Evolutionary conservation across 208 protist genomes (phyloP).

Genomic region (Phytomonas francai): DNA sequence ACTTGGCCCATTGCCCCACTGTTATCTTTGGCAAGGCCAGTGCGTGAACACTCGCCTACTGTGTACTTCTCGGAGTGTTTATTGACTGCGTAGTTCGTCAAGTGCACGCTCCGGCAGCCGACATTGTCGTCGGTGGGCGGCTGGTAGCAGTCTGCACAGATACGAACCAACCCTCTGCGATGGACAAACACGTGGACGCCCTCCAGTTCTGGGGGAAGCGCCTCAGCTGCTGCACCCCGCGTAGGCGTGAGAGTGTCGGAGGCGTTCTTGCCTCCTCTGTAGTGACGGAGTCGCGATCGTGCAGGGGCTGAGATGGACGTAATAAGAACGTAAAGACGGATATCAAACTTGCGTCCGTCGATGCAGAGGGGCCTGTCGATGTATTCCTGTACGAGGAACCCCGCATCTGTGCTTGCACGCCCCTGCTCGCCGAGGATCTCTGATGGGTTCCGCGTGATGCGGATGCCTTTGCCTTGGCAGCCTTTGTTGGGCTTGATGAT

Average conservation of each 20-base stretch:
- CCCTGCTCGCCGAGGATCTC: constrained; percentile 28
- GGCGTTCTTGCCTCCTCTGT: not conserved
- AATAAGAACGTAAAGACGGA: constrained; percentile 92
- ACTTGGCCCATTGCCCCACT: not conserved
- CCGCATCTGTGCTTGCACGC: constrained; percentile 9
- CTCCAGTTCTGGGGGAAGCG: constrained; percentile 17
- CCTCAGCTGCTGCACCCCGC: not conserved
- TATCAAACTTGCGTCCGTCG: constrained; percentile 91
- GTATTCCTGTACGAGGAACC: constrained; percentile 82
- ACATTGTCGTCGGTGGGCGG: constrained; percentile 46
- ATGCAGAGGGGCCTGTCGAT: constrained; percentile 86
- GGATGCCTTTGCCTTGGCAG: constrained; percentile 78
- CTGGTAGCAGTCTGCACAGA: constrained; percentile 86
- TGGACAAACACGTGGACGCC: constrained; percentile 79
- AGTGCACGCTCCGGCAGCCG: constrained; percentile 31
- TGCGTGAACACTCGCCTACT: not conserved
- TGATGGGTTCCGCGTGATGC: constrained; percentile 43
- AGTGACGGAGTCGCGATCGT: not conserved
- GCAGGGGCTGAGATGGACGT: constrained; percentile 20
- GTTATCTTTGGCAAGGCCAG: not conserved
- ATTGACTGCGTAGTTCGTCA: constrained; percentile 91
- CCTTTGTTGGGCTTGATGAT: constrained; percentile 86
- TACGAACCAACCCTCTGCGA: constrained; percentile 83
- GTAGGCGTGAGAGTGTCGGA: not conserved
- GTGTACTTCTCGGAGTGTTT: constrained; percentile 27